These are phyloP conservation scores for Macrophomina phaseolina DNA, from an alignment of 2,329 filamentous ascomycete genomes.

Conservation along the genomic window DNA sequence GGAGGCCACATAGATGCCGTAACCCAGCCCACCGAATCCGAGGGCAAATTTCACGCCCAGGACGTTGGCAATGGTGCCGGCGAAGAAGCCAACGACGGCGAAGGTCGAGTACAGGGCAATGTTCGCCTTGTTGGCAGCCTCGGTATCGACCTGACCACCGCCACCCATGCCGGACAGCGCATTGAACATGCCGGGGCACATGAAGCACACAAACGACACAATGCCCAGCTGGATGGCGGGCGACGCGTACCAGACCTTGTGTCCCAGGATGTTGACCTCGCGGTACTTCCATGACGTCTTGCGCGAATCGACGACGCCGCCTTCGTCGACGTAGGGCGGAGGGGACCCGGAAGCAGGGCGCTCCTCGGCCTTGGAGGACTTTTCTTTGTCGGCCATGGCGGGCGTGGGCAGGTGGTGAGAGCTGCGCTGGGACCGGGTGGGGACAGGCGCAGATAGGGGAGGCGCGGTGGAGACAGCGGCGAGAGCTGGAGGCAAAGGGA, in stretches of 20 bases:
- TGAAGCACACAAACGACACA: slow-evolving; percentile 59
- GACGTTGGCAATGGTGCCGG: slow-evolving; percentile 76
- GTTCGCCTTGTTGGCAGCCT: slow-evolving; percentile 69
- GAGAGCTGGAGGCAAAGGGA: neutral
- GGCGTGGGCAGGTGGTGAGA: neutral
- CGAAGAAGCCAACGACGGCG: slow-evolving; percentile 68
- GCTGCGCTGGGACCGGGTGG: slow-evolving; percentile 4
- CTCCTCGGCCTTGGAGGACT: slow-evolving; percentile 34
- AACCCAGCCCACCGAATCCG: slow-evolving; percentile 75
- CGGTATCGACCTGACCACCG: slow-evolving; percentile 54
- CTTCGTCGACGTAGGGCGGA: slow-evolving; percentile 33
- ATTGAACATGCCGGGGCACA: slow-evolving; percentile 62
- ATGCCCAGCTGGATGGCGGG: slow-evolving; percentile 56
- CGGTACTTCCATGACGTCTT: slow-evolving; percentile 57
- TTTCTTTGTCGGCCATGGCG: slow-evolving; percentile 35
- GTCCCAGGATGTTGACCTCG: slow-evolving; percentile 46
- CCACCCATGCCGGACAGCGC: slow-evolving; percentile 58
- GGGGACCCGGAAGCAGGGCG: slow-evolving; percentile 30
- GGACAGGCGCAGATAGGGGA: slow-evolving; percentile 13
- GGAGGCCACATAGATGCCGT: slow-evolving; percentile 74
- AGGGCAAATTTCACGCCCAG: slow-evolving; percentile 73
- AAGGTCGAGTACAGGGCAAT: slow-evolving; percentile 77
- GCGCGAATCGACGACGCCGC: slow-evolving; percentile 38
- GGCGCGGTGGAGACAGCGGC: slow-evolving; percentile 1
- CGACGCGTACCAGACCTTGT: slow-evolving; percentile 56